Evolutionary conservation across 2,329 filamentous ascomycete species (phyloP), one percentile per base, ranked within the genome.

Genomic region (Xylariaceae sp.): DNA sequence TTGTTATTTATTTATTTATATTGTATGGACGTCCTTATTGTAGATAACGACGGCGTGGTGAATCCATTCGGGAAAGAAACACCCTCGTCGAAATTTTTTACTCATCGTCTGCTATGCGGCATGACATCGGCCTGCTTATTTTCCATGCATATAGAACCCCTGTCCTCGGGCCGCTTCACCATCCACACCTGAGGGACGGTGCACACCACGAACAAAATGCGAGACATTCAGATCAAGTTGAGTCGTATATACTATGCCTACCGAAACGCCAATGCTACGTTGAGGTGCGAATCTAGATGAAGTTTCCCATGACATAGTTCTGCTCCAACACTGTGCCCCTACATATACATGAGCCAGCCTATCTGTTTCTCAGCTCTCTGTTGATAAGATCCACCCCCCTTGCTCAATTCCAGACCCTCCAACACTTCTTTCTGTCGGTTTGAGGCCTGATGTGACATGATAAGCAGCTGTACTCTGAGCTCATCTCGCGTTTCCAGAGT

Each of bases 241-340:
- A 53, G 31, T 49, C 16, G 17, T 47, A 44, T 43, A 46, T 52
- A 58, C 34, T 12, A 43, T 37, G 14, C 44, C 31, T 44, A 21
- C 47, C 51, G 40, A 46, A 62, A 64, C 59, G 53, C 58, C 56
- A n/a, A 60, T 62, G 58, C 61, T 53, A 55, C 60, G 53, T 62
- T 62, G 60, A 62, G 46, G 57, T 60, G 49, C 53, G 44, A 56
- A 43, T 51, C 40, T 53, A 52, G 51, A 45, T 40, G n/a, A 29
- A 52, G 17, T 28, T 33, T 21, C 36, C 21, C 4, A 14, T 17
- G 28, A 29, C 6, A 33, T 8, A 33, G 26, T 9, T 29, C n/a
- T 29, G 6, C 26, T 29, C 9, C 6, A 29, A 29, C 26, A 29
- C 26, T 29, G 26, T 17, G 23, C n/a, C 17, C 29, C 31, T 17